phyloP scores from a whole-genome alignment of 2,329 filamentous ascomycete genomes.

The Thielaviopsis euricoi region DNA sequence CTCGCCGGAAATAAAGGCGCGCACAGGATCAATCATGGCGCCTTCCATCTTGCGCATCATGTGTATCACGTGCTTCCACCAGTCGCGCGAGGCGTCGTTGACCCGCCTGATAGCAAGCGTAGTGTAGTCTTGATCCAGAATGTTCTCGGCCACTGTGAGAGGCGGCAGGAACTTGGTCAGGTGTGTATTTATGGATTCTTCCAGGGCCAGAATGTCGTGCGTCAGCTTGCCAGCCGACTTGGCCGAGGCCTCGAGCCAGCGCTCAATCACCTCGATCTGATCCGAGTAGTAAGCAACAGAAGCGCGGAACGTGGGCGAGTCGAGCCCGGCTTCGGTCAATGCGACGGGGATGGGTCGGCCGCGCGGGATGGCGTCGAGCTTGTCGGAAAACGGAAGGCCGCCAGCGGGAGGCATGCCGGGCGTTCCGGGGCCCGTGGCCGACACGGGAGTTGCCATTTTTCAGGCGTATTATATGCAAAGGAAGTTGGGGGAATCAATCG shows the following conservation, averaged over 20 bases:
- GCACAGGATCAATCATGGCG: conserved; percentile 66
- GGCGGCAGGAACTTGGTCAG: conserved; percentile 62
- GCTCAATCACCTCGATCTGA: conserved; percentile 78
- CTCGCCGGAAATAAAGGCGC: conserved; percentile 61
- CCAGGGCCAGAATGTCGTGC: conserved; percentile 53
- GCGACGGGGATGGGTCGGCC: conserved; percentile 51
- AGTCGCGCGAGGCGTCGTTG: conserved; percentile 72
- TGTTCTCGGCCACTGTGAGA: conserved; percentile 57
- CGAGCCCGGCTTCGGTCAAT: conserved; percentile 86
- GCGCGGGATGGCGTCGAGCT: conserved; percentile 9
- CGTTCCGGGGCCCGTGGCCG: not conserved
- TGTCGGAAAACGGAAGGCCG: not conserved
- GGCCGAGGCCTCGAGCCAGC: conserved; percentile 61
- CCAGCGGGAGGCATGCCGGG: too few species aligned
- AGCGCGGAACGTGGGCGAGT: conserved; percentile 89
- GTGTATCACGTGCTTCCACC: conserved; percentile 62
- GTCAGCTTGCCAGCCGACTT: conserved; percentile 37
- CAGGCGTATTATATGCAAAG: too few species aligned
- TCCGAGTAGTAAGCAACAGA: conserved; percentile 75
- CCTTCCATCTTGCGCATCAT: conserved; percentile 64
- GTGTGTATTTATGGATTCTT: conserved; percentile 63
- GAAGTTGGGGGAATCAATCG: not conserved
- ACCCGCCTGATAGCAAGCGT: conserved; percentile 71
- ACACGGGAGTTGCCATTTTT: not conserved
- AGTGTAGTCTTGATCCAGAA: conserved; percentile 91